Percentiles rank a stretch among this genome's conserved stretches.
phyloP scores from a whole-genome alignment of 2,329 filamentous ascomycete genomes.

The Peltaster fructicola region DNA sequence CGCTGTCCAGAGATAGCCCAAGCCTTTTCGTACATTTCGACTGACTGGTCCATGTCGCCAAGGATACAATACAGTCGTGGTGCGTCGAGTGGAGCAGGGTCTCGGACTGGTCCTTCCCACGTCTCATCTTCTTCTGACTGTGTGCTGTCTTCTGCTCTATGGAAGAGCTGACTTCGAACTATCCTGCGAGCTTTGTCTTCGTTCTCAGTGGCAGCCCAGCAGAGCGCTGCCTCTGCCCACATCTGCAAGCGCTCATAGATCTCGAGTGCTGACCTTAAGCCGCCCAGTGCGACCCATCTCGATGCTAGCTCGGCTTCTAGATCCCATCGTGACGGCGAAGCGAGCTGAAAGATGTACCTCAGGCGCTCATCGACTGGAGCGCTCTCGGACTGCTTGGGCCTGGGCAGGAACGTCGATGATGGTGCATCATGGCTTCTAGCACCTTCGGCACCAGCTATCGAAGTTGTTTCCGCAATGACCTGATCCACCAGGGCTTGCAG shows the following conservation, averaged over 20 bases:
- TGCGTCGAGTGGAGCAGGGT: conserved; percentile 61
- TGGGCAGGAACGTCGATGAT: conserved; percentile 65
- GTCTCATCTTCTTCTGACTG: conserved; percentile 22
- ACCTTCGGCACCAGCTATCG: conserved; percentile 8
- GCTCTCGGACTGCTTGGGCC: conserved; percentile 55
- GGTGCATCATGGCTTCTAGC: conserved; percentile 16
- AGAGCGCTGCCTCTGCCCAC: conserved; percentile 89
- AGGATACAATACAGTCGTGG: conserved; percentile 84
- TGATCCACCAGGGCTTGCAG: conserved; percentile 92
- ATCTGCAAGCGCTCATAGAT: conserved; percentile 88
- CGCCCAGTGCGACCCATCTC: conserved; percentile 81
- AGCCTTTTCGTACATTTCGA: conserved; percentile 60
- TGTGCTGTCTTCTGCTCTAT: conserved; percentile 25
- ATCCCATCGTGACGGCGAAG: conserved; percentile 78
- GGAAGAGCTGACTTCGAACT: conserved; percentile 62
- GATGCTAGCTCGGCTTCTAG: conserved; percentile 84
- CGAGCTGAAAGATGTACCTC: conserved; percentile 67
- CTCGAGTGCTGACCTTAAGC: conserved; percentile 73
- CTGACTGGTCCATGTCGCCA: conserved; percentile 67
- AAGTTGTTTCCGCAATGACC: conserved; percentile 67
- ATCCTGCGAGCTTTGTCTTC: conserved; percentile 70
- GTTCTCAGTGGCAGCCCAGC: conserved; percentile 59
- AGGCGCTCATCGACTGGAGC: conserved; percentile 62
- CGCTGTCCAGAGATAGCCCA: conserved; percentile 71
- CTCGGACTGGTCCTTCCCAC: conserved; percentile 50